Percentiles rank a stretch among this genome's conserved stretches.
These are phyloP conservation scores for Pythium coloratum DNA, from an alignment of 352 stramenopile species.

Conservation along the genomic window DNA sequence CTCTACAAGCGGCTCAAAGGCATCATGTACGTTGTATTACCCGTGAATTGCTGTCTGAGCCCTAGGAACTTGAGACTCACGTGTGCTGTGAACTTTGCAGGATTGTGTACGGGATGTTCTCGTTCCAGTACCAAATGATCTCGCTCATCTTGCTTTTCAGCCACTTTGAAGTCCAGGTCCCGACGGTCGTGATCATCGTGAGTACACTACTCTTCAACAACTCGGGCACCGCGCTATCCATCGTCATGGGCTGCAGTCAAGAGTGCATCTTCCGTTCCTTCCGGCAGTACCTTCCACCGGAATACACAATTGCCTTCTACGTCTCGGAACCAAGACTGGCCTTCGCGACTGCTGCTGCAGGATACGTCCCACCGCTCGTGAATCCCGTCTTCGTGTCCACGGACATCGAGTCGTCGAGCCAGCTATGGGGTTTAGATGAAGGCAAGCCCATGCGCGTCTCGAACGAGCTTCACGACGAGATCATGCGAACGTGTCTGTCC, in stretches of 20 bases:
- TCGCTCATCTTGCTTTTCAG: not conserved
- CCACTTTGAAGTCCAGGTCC: not conserved
- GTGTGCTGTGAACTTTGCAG: not conserved
- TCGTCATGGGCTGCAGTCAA: not conserved
- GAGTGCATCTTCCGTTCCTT: not conserved
- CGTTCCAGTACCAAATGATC: constrained; percentile 19
- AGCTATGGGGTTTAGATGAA: no score
- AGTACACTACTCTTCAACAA: not conserved
- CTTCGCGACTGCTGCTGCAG: not conserved
- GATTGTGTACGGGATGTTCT: constrained; percentile 19
- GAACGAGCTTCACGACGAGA: no score
- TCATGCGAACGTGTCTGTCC: no score
- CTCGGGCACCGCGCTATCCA: not conserved
- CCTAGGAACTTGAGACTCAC: not conserved
- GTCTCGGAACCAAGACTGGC: not conserved
- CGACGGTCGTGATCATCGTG: not conserved
- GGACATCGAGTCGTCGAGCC: no score
- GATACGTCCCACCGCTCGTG: not conserved
- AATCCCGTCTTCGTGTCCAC: no score
- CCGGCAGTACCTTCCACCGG: not conserved
- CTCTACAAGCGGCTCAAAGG: constrained; percentile 59
- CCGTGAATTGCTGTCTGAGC: not conserved
- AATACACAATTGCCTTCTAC: no score
- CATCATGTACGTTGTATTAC: constrained; percentile 46
- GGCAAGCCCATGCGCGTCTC: no score